Conservation (phyloP, 1,284 basidiomycete genomes). For the Fomitiporia mediterranea region DNA sequence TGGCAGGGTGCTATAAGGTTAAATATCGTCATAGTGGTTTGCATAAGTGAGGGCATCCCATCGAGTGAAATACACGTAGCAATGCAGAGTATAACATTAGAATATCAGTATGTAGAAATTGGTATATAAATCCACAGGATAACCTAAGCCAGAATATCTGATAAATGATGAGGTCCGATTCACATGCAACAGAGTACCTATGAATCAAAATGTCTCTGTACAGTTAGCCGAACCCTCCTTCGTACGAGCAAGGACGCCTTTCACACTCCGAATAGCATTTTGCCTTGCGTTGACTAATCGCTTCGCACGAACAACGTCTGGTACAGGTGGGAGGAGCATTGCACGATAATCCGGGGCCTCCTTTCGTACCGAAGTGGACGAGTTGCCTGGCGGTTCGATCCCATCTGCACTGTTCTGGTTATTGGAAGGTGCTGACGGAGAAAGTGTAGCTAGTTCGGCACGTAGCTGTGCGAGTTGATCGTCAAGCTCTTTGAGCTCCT, state of each 20-base stretch:
- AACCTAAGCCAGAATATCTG: too few relatives aligned
- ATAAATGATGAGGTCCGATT: neutral
- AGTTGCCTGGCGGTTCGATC: neutral
- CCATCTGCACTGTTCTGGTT: neutral
- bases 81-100: too few relatives aligned
- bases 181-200: too few relatives aligned
- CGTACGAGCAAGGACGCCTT: neutral
- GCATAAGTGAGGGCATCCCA: too few relatives aligned
- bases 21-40: too few relatives aligned
- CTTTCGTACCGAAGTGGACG: neutral
- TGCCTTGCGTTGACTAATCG: constrained; percentile 45
- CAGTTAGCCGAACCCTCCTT: neutral
- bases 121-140: too few relatives aligned
- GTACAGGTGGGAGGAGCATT: neutral
- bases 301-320: constrained; percentile 41
- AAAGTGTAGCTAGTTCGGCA: constrained; percentile 36
- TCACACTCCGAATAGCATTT: constrained; percentile 33
- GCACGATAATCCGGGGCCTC: neutral
- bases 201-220: neutral
- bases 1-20: too few relatives aligned
- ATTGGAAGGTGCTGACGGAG: neutral
- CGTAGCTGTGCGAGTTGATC: constrained; percentile 53
- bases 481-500: constrained; percentile 58
- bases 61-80: too few relatives aligned
- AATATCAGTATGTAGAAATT: too few relatives aligned